Percentiles rank a stretch among this genome's conserved stretches.
Evolutionary conservation across 2,329 filamentous ascomycete genomes (phyloP).

Genomic region (Talaromyces sp.): DNA sequence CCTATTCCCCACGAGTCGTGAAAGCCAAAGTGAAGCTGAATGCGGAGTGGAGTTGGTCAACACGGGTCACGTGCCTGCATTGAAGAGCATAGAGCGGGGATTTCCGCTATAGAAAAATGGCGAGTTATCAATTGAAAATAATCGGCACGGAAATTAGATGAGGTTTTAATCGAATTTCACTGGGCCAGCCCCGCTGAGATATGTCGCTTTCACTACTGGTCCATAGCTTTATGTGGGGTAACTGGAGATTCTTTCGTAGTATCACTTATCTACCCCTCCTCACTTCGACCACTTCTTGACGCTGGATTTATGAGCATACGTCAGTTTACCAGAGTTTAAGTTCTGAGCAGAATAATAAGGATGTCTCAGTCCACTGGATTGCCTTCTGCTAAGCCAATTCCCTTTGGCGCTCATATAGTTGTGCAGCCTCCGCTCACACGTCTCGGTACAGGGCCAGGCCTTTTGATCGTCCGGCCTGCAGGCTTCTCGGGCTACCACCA

Average conservation of each 20-base stretch:
- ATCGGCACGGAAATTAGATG: not conserved
- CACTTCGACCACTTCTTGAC: not conserved
- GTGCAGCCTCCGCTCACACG: slow-evolving; percentile 53
- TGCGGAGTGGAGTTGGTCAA: slow-evolving; percentile 5
- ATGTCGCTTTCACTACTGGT: not conserved
- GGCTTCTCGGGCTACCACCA: slow-evolving; percentile 27
- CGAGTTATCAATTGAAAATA: not conserved
- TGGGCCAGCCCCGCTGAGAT: not conserved
- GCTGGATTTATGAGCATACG: not conserved
- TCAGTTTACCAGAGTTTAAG: too few species aligned
- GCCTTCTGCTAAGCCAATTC: slow-evolving; percentile 9
- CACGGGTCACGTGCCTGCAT: not conserved
- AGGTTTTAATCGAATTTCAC: not conserved
- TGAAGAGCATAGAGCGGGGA: not conserved
- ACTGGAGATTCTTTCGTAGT: not conserved
- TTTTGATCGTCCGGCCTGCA: slow-evolving; percentile 49
- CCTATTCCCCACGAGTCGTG: not conserved
- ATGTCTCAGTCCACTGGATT: not conserved
- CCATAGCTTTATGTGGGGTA: not conserved
- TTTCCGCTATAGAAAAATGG: not conserved
- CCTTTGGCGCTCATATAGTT: slow-evolving; percentile 11
- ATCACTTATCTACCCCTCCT: not conserved
- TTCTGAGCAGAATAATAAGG: not conserved
- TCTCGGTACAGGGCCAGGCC: slow-evolving; percentile 51
- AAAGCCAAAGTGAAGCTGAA: slow-evolving; percentile 29